Conservation (phyloP, 768 basidiomycete species). For the Termitomyces eurrhizus region DNA sequence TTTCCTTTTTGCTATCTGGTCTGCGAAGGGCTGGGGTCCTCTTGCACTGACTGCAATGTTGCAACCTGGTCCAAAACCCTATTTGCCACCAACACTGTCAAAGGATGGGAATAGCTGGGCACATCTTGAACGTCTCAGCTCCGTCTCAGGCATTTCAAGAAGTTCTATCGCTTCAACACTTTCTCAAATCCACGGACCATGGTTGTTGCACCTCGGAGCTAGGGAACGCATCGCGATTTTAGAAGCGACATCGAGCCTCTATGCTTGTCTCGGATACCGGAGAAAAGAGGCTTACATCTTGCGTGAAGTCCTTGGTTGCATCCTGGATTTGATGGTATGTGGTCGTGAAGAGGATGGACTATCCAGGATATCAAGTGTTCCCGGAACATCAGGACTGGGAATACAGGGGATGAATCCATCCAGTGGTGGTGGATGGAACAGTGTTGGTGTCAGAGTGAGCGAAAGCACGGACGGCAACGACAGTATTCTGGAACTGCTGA, state of each 20-base stretch:
- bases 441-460: conserved; percentile 66
- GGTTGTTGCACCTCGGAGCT: conserved; percentile 76
- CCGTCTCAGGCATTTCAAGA: conserved; percentile 67
- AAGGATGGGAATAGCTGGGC: conserved; percentile 44
- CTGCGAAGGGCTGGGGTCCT: conserved; percentile 85
- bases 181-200: conserved; percentile 81
- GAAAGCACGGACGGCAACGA: conserved; percentile 80
- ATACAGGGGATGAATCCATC: conserved; percentile 40
- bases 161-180: conserved; percentile 60
- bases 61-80: conserved; percentile 55
- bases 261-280: conserved; percentile 75
- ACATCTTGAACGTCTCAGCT: conserved; percentile 61
- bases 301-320: conserved; percentile 79
- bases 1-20: conserved; percentile 76
- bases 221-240: conserved; percentile 71
- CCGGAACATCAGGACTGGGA: conserved; percentile 41
- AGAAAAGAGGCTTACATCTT: conserved; percentile 87
- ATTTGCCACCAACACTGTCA: conserved; percentile 55
- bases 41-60: conserved; percentile 75
- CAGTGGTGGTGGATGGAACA: conserved; percentile 38
- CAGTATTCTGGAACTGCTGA: conserved; percentile 72
- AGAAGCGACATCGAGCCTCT: conserved; percentile 69
- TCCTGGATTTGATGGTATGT: conserved; percentile 84
- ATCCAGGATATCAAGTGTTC: conserved; percentile 36
- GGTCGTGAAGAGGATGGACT: conserved; percentile 71